Evolutionary conservation across 371 early-diverging fungal genomes (phyloP), one percentile per base, ranked within the genome.

Genomic region (Blyttiomyces sp.): DNA sequence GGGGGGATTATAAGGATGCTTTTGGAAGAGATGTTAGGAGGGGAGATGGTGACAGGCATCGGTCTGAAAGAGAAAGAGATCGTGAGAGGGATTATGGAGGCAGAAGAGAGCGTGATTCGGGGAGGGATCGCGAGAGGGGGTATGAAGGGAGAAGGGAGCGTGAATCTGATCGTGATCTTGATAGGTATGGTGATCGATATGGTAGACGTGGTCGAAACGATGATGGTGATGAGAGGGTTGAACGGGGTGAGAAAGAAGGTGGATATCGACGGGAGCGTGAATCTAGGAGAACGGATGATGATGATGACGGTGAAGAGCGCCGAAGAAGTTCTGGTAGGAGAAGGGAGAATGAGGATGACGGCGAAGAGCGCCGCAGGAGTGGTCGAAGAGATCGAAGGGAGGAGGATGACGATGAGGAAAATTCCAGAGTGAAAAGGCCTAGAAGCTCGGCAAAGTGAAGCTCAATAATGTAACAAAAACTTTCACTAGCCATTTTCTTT

Each of bases 321-420:
- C 49, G 7, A 21, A 6, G 26, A 11, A 23, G 42, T 17, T 21
- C 6, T 19, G 54, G 43, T 23, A 27, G 33, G 9, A 11, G 52
- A 30, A 11, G 33, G 11, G 26, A 13, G 33, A 13, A 30, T 6
- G 21, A 51, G 11, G 13, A 17, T 13, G 13, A 13, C 13, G 51
- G 21, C 16, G 13, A 21, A 9, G 43, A 55, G 44, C 19, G 56
- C 19, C 23, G 45, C 19, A 39, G 45, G 9, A 17, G 26, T 44
- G 3, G 17, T n/a, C 55, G 39, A 3, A 32, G 56, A 6, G 50
- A 50, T 9, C 13, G 63, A 31, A 43, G 55, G 34, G 62, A 61
- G 4, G 30, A 30, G 43, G 39, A 42, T 32, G 36, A 33, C 27
- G 53, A 32, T 19, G 26, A 17, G 17, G 52, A 51, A n/a, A n/a